Percentiles rank a stretch among this genome's conserved stretches.
Evolutionary conservation across 805 yeast species (phyloP).

Genomic region (Candida incommunis): DNA sequence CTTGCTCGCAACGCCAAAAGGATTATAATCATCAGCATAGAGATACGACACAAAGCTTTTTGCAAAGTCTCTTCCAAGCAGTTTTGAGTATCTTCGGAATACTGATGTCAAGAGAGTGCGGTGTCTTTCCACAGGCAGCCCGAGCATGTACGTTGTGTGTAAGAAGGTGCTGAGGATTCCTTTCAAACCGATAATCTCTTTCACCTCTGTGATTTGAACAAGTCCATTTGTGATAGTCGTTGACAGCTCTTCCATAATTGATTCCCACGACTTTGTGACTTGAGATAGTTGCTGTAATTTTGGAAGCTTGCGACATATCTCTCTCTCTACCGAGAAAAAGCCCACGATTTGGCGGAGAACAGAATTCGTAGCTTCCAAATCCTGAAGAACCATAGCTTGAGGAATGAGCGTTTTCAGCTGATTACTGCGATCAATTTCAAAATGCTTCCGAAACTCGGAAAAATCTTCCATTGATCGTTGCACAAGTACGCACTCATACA

Average conservation of each 20-base stretch:
- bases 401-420: conserved; percentile 55
- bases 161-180: conserved; percentile 52
- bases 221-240: conserved; percentile 8
- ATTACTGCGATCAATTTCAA: conserved; percentile 55
- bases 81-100: conserved; percentile 44
- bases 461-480: conserved; percentile 56
- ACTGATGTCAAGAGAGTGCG: conserved; percentile 47
- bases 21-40: conserved; percentile 75
- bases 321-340: conserved; percentile 58
- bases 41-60: conserved; percentile 46
- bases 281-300: conserved; percentile 46
- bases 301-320: conserved; percentile 40
- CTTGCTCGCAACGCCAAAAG: conserved; percentile 48
- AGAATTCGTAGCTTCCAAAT: conserved; percentile 24
- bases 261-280: conserved; percentile 59
- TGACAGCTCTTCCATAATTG: conserved; percentile 26
- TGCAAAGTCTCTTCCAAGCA: conserved; percentile 41
- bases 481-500: conserved; percentile 68
- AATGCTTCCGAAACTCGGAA: conserved; percentile 41
- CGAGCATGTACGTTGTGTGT: conserved; percentile 59
- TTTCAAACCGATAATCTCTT: conserved; percentile 21
- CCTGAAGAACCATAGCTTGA: conserved; percentile 32
- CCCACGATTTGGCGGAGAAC: conserved; percentile 42
- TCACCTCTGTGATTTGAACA: conserved; percentile 23
- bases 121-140: conserved; percentile 39